Base-by-base conservation (phyloP, 2,329 filamentous ascomycete genomes). In the Endothia cerciana region DNA sequence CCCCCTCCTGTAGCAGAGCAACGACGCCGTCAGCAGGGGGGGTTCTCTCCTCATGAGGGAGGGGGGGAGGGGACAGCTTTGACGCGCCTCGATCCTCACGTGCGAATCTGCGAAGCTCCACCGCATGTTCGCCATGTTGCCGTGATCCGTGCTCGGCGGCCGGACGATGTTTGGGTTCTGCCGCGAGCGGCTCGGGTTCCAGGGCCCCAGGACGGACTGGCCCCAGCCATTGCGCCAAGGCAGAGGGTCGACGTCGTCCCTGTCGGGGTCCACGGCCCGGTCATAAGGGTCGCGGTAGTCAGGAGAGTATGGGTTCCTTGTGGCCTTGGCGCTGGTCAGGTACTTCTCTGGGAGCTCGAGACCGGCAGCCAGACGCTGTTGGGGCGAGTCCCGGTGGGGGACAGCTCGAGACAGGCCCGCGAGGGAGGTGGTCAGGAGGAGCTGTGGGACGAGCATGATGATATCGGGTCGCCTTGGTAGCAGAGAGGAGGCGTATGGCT, bases 81-180 rank as follows among this genome's bases (percentile, higher is more conserved):
- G n/a, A n/a, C n/a, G n/a, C n/a, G 87, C 86, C 80, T 89, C 86
- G 60, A 89, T 89, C 43, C 87, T 80, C 15, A 87, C 82, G 72
- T 89, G 87, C 2, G 86, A 89, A 71, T 89, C 87, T 1, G 85
- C 85, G 71, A 89, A 89, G 68, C 86, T 88, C 90, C 90, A 93
- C 67, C 89, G 83, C 85, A 92, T 87, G 76, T 92, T 92, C 60
- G 84, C 78, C 73, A 93, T 81, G 70, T 85, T 86, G 43, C 90
- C 90, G 75, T 89, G 86, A 72, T 93, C 91, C 6, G 90, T 93
- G 73, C 85, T 88, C 0, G 90, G 90, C 22, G 91, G 90, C 25
- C 90, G 85, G 49, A 93, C 81, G 53, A 91, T 78, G 75, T 93
- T 90, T 0, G 91, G 90, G 74, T 87, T 90, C 78, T 92, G 87